Base-by-base conservation (phyloP, 2,329 filamentous ascomycete species). In the Sporothrix dimorphospora region DNA sequence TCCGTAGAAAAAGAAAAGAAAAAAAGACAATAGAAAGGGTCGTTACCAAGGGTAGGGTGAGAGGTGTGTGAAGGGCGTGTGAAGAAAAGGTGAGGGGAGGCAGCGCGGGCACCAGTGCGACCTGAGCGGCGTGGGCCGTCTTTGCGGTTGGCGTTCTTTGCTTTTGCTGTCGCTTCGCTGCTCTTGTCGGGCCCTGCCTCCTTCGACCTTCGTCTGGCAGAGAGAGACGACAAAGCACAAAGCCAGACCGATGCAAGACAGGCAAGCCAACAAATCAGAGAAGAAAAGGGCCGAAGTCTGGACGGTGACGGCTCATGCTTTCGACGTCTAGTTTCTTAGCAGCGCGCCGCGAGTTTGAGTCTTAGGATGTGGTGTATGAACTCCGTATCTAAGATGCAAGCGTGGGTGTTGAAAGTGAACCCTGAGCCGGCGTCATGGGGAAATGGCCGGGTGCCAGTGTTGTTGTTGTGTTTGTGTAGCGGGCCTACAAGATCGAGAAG, bases 101-200 rank as follows among this genome's bases (percentile, higher is more conserved):
- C 55, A 72, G 57, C 53, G 66, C 45, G 42, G 71, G 30, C 66
- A 72, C 53, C 42, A 68, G 42, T 55, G 53, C 40, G 71, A 69
- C 53, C 45, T 47, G 53, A 45, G 53, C 69, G 16, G 53, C 69
- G 16, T 67, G 27, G 40, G 49, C 24, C 27, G n/a, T 45, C 12
- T 24, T 65, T 16, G 51, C 19, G 21, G 24, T 49, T 71, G 61
- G 40, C 40, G 14, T 45, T 45, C 40, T 63, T 30, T 66, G 7
- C 67, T 21, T 69, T 45, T 34, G 30, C 38, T 71, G 65, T 38
- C n/a, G 8, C 11, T 42, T 21, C 42, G 24, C 16, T n/a, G n/a
- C 7, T 4, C 14, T 42, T 24, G 14, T n/a, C 5, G 14, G 45
- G 19, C 27, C 42, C 21, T 63, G 7, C 16, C 16, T 49, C 4